Conservation (phyloP, 805 yeast genomes). For the Lipomyces yamadae region DNA sequence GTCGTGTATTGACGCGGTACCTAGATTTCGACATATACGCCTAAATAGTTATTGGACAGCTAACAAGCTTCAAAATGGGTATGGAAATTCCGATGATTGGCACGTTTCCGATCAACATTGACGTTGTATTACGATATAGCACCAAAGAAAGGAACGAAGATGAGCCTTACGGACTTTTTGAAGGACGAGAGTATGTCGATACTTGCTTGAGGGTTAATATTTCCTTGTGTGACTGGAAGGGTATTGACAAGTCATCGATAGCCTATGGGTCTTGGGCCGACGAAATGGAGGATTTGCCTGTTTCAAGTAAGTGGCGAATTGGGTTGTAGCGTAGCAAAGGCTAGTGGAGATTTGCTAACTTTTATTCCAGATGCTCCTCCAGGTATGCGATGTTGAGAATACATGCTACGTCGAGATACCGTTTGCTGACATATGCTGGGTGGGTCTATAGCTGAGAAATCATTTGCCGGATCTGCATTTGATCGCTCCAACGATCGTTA, state of each 20-base stretch:
- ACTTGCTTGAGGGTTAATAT: background rate
- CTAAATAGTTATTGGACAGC: conserved; percentile 16
- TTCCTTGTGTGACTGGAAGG: background rate
- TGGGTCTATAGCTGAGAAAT: background rate
- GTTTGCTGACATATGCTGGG: background rate
- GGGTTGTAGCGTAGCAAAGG: background rate
- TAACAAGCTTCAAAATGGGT: conserved; percentile 22
- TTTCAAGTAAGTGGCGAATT: conserved; percentile 27
- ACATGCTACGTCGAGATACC: background rate
- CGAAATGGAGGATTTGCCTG: conserved; percentile 38
- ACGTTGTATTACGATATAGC: conserved; percentile 3
- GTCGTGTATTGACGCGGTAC: background rate
- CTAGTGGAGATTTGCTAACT: conserved; percentile 4
- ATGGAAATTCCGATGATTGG: background rate
- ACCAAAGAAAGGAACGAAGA: conserved; percentile 30
- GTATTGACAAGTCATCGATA: background rate
- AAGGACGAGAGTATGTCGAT: conserved; percentile 28
- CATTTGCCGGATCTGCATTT: background rate
- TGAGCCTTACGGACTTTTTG: conserved; percentile 36
- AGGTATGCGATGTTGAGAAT: background rate
- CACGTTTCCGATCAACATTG: background rate
- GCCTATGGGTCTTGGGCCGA: conserved; percentile 39
- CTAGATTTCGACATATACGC: background rate
- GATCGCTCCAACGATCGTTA: conserved; percentile 11
- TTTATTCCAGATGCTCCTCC: background rate